These are phyloP conservation scores for Trichoderma pleuroti DNA, from an alignment of 2,329 filamentous ascomycete genomes.

Conservation along the genomic window DNA sequence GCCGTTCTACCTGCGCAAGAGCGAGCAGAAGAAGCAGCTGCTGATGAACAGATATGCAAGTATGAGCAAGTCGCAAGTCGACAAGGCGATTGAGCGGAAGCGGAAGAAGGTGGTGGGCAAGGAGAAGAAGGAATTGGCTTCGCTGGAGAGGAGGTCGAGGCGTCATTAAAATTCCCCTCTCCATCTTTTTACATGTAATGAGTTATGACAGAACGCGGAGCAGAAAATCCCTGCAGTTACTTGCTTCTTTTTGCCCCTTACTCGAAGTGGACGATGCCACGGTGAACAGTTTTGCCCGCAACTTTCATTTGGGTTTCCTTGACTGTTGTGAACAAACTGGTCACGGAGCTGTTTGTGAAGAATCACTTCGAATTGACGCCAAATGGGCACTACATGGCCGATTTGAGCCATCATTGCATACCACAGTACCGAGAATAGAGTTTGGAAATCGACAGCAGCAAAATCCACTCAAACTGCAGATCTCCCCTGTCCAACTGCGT, in stretches of 20 bases:
- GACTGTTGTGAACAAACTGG: neutral
- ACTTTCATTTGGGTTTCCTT: neutral
- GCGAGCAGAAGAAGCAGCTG: conserved; percentile 83
- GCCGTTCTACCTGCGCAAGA: conserved; percentile 90
- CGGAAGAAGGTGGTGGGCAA: conserved; percentile 84
- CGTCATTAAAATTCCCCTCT: conserved; percentile 14
- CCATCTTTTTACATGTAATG: neutral
- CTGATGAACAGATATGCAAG: conserved; percentile 74
- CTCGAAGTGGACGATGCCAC: neutral
- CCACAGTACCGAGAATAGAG: neutral
- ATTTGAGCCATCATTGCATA: neutral
- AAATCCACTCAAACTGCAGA: neutral
- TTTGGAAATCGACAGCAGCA: neutral
- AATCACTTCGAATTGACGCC: neutral
- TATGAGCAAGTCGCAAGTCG: conserved; percentile 81
- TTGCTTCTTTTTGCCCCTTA: neutral
- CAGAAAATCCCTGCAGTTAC: neutral
- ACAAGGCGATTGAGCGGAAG: conserved; percentile 79
- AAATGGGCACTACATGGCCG: neutral
- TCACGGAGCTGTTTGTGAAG: neutral
- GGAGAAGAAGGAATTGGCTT: conserved; percentile 72
- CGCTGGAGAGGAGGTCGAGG: conserved; percentile 31
- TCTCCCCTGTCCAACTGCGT: neutral
- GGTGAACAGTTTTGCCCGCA: too few relatives aligned
- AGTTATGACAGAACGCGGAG: conserved; percentile 1